Conservation (phyloP, 768 basidiomycete genomes). For the Pisolithus albus region DNA sequence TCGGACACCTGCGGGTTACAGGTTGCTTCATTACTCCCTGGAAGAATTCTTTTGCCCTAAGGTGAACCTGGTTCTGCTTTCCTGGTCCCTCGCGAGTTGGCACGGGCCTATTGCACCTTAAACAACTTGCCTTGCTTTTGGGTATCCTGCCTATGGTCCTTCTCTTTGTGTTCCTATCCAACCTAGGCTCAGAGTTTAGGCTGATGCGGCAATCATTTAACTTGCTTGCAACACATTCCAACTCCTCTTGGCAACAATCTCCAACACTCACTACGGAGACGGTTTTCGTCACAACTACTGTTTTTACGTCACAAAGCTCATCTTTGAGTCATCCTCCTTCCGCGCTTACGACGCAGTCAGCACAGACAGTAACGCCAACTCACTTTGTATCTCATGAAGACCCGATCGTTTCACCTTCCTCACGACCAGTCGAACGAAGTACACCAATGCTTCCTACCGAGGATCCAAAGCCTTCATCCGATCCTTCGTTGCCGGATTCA, state of each 20-base stretch:
- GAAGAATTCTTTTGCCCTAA: constrained; percentile 54
- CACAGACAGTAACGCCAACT: constrained; percentile 6
- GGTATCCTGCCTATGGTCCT: constrained; percentile 14
- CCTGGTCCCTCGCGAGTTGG: constrained; percentile 1
- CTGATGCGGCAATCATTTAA: constrained; percentile 21
- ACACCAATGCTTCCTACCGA: constrained; percentile 1
- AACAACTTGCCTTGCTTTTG: constrained; percentile 11
- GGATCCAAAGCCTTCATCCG: constrained; percentile 11
- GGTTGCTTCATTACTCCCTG: constrained; percentile 50
- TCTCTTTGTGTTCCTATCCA: constrained; percentile 15
- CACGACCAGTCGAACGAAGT: constrained; percentile 7
- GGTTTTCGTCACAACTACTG: constrained; percentile 26
- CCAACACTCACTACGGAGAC: constrained; percentile 14
- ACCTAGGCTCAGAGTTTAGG: constrained; percentile 23
- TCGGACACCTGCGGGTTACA: constrained; percentile 32
- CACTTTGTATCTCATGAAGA: constrained; percentile 4
- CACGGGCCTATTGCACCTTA: constrained; percentile 8
- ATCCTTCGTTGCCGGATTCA: constrained; percentile 5
- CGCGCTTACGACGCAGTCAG: constrained; percentile 2
- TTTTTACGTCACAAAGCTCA: constrained; percentile 11
- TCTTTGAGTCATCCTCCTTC: neutral
- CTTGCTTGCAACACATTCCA: constrained; percentile 6
- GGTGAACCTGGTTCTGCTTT: constrained; percentile 32
- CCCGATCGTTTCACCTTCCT: constrained; percentile 2
- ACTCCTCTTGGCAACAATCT: constrained; percentile 4